phyloP scores from a whole-genome alignment of 2,329 filamentous ascomycete genomes.

The Harringtonia aguacate region DNA sequence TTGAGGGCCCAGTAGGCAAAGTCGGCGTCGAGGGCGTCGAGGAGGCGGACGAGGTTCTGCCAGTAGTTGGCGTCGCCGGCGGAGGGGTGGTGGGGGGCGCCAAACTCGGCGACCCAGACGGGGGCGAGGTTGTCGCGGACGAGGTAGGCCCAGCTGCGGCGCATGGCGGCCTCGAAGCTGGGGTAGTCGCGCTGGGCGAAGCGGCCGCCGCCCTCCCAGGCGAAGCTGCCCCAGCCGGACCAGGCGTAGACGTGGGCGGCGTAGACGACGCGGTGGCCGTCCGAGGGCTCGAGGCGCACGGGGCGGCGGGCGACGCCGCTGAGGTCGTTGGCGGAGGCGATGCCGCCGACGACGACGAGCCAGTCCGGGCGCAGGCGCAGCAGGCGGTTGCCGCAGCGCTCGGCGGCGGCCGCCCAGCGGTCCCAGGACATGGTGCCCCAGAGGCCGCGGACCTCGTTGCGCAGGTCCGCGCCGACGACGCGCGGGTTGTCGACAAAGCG shows the following conservation, averaged over 20 bases:
- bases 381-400: constrained; percentile 50
- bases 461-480: constrained; percentile 56
- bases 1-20: constrained; percentile 65
- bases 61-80: constrained; percentile 54
- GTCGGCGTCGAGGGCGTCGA: constrained; percentile 48
- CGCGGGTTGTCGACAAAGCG: constrained; percentile 46
- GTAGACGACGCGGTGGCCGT: constrained; percentile 51
- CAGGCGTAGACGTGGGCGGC: constrained; percentile 59
- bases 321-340: constrained; percentile 56
- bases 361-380: constrained; percentile 49
- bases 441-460: constrained; percentile 58
- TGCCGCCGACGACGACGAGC: constrained; percentile 59
- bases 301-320: constrained; percentile 43
- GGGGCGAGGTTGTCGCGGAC: constrained; percentile 44
- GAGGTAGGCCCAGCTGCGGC: constrained; percentile 55
- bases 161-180: constrained; percentile 53
- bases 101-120: constrained; percentile 61
- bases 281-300: constrained; percentile 43
- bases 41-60: constrained; percentile 49
- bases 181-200: constrained; percentile 50
- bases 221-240: constrained; percentile 59
- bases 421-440: constrained; percentile 61
- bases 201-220: constrained; percentile 44
- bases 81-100: constrained; percentile 41
- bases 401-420: constrained; percentile 52